These are phyloP conservation scores for Claviceps sp. DNA, from an alignment of 2,329 filamentous ascomycete genomes.

Conservation along the genomic window DNA sequence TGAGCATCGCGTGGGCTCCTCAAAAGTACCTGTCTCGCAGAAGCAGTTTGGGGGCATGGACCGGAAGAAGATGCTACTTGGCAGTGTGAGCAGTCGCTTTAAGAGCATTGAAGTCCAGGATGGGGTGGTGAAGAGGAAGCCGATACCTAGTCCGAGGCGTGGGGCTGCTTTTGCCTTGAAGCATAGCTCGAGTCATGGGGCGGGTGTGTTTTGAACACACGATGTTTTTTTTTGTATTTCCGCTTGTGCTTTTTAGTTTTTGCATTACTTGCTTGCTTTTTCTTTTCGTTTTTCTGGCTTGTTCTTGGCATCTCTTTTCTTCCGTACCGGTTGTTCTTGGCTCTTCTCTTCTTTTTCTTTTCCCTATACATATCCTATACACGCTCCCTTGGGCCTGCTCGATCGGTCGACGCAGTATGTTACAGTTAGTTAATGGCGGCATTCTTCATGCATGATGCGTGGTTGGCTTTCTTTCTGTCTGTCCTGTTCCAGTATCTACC, in stretches of 20 bases:
- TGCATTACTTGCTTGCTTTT: neutral
- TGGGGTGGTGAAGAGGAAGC: conserved; percentile 4
- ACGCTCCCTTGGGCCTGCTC: neutral
- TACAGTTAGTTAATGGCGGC: neutral
- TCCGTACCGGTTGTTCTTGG: neutral
- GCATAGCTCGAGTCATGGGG: neutral
- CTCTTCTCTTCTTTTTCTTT: neutral
- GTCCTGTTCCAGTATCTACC: neutral
- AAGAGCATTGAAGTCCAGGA: conserved; percentile 10
- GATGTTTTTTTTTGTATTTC: neutral
- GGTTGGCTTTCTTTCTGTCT: neutral
- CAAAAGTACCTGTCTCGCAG: conserved; percentile 26
- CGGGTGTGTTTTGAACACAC: neutral
- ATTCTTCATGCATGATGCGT: neutral
- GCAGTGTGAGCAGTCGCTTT: conserved; percentile 1
- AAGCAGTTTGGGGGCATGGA: conserved; percentile 15
- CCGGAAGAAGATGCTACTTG: conserved; percentile 6
- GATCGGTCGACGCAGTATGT: neutral
- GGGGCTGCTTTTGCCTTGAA: conserved; percentile 6
- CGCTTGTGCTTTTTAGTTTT: neutral
- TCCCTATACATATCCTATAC: neutral
- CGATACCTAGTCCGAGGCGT: conserved; percentile 2
- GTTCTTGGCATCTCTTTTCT: neutral
- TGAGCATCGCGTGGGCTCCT: conserved; percentile 26
- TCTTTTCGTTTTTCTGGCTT: neutral